Conservation (phyloP, 2,329 filamentous ascomycete species). For the Aspergillus sp. region DNA sequence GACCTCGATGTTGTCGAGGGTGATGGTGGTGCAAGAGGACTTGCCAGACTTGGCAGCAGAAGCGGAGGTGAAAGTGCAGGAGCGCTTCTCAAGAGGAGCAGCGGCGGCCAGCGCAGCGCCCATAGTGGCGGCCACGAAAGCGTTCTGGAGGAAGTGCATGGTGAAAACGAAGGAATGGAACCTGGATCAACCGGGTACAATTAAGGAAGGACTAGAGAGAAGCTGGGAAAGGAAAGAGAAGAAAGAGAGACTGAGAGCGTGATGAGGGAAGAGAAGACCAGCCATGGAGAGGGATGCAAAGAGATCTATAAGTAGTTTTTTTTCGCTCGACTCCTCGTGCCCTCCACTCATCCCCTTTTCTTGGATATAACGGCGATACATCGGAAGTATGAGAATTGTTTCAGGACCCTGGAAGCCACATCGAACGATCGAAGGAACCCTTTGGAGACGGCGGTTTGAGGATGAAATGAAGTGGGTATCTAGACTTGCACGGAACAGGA, state of each 20-base stretch:
- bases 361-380: background rate
- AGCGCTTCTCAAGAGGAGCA: slow-evolving; percentile 14
- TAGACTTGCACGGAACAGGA: background rate
- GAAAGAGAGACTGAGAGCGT: background rate
- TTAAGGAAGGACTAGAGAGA: slow-evolving; percentile 11
- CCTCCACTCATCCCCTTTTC: background rate
- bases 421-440: background rate
- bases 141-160: slow-evolving; percentile 19
- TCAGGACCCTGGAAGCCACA: background rate
- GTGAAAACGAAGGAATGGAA: slow-evolving; percentile 7
- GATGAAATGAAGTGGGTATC: background rate
- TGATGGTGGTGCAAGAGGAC: slow-evolving; percentile 40
- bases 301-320: background rate
- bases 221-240: background rate
- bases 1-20: slow-evolving; percentile 39
- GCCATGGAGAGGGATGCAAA: background rate
- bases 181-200: slow-evolving; percentile 16
- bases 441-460: background rate
- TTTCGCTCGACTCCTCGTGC: background rate
- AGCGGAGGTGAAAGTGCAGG: slow-evolving; percentile 36
- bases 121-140: slow-evolving; percentile 15
- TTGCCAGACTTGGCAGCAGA: slow-evolving; percentile 29
- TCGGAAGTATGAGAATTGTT: background rate
- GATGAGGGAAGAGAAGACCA: background rate
- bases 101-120: slow-evolving; percentile 19